Base-by-base conservation (phyloP, 805 yeast genomes). In the Candida mattraensis region DNA sequence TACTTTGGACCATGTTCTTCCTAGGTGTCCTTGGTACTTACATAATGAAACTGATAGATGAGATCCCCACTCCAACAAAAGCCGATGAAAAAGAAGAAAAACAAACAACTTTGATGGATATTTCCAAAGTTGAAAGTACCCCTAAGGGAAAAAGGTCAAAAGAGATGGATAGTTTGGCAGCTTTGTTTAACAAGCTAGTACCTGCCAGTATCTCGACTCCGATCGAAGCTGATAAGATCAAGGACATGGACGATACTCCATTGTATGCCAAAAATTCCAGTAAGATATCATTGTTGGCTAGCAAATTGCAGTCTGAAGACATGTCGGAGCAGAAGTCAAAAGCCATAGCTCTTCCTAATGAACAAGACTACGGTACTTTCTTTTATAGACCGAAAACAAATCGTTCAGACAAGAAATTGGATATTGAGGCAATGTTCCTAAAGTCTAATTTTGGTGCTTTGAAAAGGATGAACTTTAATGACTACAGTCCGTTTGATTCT, bases 291-390 rank as follows among this genome's bases (percentile, higher is more conserved):
- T 32, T 35, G 24, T 29, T 51, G 19, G 50, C 55, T 12, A 27
- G 34, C 15, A 41, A 39, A n/a, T 21, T 42, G 35, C 42, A 35
- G 4, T 24, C 33, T 13, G 37, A 30, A 3, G 10, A 30, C 12
- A 11, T 13, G 5, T 11, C 21, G 3, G 11, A 27, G 22, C 19
- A 21, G 10, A 14, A 22, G 13, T 11, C 33, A 9, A n/a, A 33
- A 15, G 3, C 21, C 15, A 22, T n/a, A n/a, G n/a, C n/a, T n/a
- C n/a, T n/a, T n/a, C n/a, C 13, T 15, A 21, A 37, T 5, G 30
- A 26, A 8, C 22, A 37, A n/a, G 53, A 52, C 14, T 57, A 57
- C 30, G 61, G 63, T 12, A 54, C 57, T 3, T 48, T 46, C 19
- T 58, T 58, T 33, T 58, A 50, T 22, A 51, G 40, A 28, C 34